Conservation (phyloP, 2,329 filamentous ascomycete species). For the Fusarium camptoceras region DNA sequence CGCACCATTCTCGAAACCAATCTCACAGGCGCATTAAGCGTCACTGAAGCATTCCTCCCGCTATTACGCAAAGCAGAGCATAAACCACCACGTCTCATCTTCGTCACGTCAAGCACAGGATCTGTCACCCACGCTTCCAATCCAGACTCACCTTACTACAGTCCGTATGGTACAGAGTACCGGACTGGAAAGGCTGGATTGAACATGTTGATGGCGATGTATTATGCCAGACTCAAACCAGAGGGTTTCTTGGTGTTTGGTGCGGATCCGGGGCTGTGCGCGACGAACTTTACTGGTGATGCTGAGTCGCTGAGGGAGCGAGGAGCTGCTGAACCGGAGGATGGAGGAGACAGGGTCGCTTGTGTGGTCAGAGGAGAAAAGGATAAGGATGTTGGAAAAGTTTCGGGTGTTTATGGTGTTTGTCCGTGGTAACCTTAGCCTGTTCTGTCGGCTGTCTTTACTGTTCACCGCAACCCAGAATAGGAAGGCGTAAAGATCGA, state of each 20-base stretch:
- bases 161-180: background rate
- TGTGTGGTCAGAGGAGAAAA: background rate
- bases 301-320: background rate
- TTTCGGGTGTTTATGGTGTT: background rate
- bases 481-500: background rate
- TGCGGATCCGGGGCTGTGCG: slow-evolving; percentile 11
- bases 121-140: slow-evolving; percentile 9
- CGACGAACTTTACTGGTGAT: slow-evolving; percentile 7
- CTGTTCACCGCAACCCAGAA: background rate
- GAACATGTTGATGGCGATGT: slow-evolving; percentile 22
- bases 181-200: slow-evolving; percentile 15
- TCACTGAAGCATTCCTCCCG: background rate
- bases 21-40: slow-evolving; percentile 9
- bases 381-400: slow-evolving; percentile 1
- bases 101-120: slow-evolving; percentile 13
- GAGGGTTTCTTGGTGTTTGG: slow-evolving; percentile 15
- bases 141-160: background rate
- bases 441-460: no score
- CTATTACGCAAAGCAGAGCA: slow-evolving; percentile 14
- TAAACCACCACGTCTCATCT: slow-evolving; percentile 5
- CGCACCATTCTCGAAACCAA: slow-evolving; percentile 8
- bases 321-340: background rate
- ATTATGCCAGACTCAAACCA: background rate
- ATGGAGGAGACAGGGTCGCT: slow-evolving; percentile 4
- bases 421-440: background rate